Percentiles rank a stretch among this genome's conserved stretches.
These are phyloP conservation scores for Dactylellina drechsleri DNA, from an alignment of 2,329 filamentous ascomycete genomes.

Conservation along the genomic window DNA sequence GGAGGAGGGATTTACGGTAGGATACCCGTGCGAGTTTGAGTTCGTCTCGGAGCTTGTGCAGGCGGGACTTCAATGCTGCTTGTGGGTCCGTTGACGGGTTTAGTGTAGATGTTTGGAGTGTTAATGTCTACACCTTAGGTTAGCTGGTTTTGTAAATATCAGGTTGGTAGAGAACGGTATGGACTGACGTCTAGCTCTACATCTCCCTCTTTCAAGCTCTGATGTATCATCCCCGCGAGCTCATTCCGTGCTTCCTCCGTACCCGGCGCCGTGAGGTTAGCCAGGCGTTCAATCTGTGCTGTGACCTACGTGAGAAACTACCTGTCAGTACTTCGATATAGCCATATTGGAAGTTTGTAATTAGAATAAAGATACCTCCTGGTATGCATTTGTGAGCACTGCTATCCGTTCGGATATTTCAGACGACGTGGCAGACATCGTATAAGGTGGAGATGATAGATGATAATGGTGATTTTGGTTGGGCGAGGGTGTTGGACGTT, in stretches of 20 bases:
- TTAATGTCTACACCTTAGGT: conserved; percentile 61
- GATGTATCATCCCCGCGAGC: conserved; percentile 57
- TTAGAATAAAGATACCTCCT: conserved; percentile 54
- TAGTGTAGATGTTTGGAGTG: conserved; percentile 71
- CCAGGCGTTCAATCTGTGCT: conserved; percentile 69
- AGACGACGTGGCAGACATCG: conserved; percentile 43
- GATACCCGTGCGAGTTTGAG: conserved; percentile 66
- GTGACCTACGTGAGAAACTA: conserved; percentile 52
- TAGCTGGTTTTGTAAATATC: not conserved
- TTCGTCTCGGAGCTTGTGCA: conserved; percentile 75
- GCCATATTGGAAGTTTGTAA: not conserved
- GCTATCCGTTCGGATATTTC: conserved; percentile 58
- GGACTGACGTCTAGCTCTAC: conserved; percentile 61
- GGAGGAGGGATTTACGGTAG: conserved; percentile 47
- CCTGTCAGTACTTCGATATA: conserved; percentile 15
- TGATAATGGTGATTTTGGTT: conserved; percentile 8
- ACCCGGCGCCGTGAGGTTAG: conserved; percentile 63
- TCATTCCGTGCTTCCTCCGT: conserved; percentile 56
- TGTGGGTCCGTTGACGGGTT: conserved; percentile 61
- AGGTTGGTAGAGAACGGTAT: not conserved
- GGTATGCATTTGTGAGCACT: conserved; percentile 56
- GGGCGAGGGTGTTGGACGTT: not conserved
- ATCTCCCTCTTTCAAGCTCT: conserved; percentile 60
- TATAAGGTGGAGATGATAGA: not conserved
- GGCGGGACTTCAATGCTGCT: conserved; percentile 73